Conservation (phyloP, 306 rosid species). For the Cucurbita moschata region DNA sequence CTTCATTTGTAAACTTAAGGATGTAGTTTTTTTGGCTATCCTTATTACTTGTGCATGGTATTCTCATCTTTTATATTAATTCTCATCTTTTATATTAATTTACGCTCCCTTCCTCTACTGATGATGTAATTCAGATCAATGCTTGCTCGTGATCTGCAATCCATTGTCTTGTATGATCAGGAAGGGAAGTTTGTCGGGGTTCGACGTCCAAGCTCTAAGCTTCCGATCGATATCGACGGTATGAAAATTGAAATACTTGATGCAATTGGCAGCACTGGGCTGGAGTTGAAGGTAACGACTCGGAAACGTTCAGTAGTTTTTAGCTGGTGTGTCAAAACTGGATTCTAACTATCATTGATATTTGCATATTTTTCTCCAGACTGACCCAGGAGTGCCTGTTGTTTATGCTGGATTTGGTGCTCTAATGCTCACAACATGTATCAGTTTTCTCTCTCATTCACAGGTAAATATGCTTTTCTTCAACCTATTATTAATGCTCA, state of each 20-base stretch:
- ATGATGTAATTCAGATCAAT: constrained; percentile 39
- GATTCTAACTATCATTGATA: not conserved
- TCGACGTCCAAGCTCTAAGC: constrained; percentile 73
- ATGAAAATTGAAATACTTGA: constrained; percentile 54
- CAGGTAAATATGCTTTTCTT: constrained; percentile 32
- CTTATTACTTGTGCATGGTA: not conserved
- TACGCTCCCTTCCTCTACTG: not conserved
- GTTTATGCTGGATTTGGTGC: constrained; percentile 98
- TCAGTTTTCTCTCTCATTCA: constrained; percentile 85
- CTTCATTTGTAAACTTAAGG: not conserved
- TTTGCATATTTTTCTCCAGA: constrained; percentile 29
- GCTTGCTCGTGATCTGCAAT: constrained; percentile 95
- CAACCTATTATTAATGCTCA: not conserved
- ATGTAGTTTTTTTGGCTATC: not conserved
- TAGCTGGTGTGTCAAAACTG: not conserved
- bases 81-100: not conserved
- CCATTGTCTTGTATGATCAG: constrained; percentile 64
- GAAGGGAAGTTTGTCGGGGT: constrained; percentile 89
- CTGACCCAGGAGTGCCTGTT: constrained; percentile 87
- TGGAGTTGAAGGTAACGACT: constrained; percentile 63
- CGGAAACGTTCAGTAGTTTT: not conserved
- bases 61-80: not conserved
- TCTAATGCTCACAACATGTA: constrained; percentile 91
- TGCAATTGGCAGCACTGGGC: constrained; percentile 91
- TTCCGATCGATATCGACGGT: constrained; percentile 76